Evolutionary conservation across 1,284 basidiomycete species (phyloP).

Genomic region (Pyrrhoderma noxium): DNA sequence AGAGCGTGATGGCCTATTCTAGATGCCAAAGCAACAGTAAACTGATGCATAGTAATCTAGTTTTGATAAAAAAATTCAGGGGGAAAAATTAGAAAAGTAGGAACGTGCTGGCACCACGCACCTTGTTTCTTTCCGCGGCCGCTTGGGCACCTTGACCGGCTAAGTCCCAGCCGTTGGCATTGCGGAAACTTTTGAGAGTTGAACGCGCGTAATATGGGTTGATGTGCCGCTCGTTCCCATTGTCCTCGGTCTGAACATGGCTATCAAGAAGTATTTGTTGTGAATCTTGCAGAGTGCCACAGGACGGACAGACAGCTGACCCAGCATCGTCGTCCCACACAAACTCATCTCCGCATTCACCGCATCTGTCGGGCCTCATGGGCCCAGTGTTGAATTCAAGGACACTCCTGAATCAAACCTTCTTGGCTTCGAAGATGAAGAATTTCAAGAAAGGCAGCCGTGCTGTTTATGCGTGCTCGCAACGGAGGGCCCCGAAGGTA

Average conservation of each 20-base stretch:
- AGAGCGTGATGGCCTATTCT: slow-evolving; percentile 49
- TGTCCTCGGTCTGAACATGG: slow-evolving; percentile 32
- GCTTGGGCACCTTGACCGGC: slow-evolving; percentile 55
- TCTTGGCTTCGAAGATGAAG: neutral
- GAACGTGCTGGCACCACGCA: slow-evolving; percentile 23
- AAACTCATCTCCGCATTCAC: slow-evolving; percentile 45
- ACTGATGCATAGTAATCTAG: slow-evolving; percentile 55
- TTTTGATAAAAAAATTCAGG: neutral
- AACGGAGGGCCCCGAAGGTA: too few species aligned
- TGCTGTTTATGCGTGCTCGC: neutral
- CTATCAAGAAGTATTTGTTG: slow-evolving; percentile 49
- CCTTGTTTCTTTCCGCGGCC: slow-evolving; percentile 51
- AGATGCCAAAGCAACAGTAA: slow-evolving; percentile 49
- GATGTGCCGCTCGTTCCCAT: slow-evolving; percentile 11
- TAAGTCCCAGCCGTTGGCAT: slow-evolving; percentile 45
- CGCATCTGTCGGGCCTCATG: slow-evolving; percentile 27
- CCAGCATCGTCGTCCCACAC: slow-evolving; percentile 49
- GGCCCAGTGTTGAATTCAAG: neutral
- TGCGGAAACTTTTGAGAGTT: slow-evolving; percentile 40
- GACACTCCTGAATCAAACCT: slow-evolving; percentile 1
- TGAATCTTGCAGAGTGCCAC: slow-evolving; percentile 59
- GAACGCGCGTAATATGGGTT: slow-evolving; percentile 22
- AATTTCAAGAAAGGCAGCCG: neutral
- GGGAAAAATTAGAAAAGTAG: neutral
- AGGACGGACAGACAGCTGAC: slow-evolving; percentile 54